These are phyloP conservation scores for Tolypocladium nubicola DNA, from an alignment of 2,329 filamentous ascomycete genomes.

Conservation along the genomic window DNA sequence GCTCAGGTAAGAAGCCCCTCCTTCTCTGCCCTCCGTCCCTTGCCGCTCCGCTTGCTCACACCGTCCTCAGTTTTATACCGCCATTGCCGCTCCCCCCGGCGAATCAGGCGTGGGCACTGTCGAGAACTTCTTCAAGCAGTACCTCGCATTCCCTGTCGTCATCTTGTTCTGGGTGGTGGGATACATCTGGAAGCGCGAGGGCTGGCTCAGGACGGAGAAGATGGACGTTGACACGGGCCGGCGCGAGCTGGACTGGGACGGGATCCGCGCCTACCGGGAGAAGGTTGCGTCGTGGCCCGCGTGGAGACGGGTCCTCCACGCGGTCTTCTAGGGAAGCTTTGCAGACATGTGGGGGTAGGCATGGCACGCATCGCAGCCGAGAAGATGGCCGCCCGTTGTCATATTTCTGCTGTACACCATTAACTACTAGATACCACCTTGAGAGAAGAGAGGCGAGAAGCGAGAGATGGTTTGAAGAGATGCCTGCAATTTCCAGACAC, in stretches of 20 bases:
- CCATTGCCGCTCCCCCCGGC: constrained; percentile 27
- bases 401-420: constrained; percentile 8
- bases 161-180: constrained; percentile 45
- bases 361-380: background rate
- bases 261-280: constrained; percentile 44
- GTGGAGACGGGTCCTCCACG: constrained; percentile 33
- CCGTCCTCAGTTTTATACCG: constrained; percentile 34
- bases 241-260: constrained; percentile 55
- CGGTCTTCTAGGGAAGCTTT: constrained; percentile 21
- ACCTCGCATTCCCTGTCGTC: constrained; percentile 44
- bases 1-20: constrained; percentile 34
- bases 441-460: background rate
- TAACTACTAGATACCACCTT: constrained; percentile 12
- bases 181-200: constrained; percentile 55
- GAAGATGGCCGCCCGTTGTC: constrained; percentile 1
- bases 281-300: constrained; percentile 38
- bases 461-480: background rate
- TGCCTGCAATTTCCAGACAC: background rate
- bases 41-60: background rate
- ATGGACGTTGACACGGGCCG: constrained; percentile 61
- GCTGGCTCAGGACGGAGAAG: constrained; percentile 45
- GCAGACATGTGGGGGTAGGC: background rate
- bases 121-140: constrained; percentile 44
- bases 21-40: background rate
- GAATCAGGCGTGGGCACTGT: constrained; percentile 25